Base-by-base conservation (phyloP, 2,329 filamentous ascomycete genomes). In the Tothia fuscella region DNA sequence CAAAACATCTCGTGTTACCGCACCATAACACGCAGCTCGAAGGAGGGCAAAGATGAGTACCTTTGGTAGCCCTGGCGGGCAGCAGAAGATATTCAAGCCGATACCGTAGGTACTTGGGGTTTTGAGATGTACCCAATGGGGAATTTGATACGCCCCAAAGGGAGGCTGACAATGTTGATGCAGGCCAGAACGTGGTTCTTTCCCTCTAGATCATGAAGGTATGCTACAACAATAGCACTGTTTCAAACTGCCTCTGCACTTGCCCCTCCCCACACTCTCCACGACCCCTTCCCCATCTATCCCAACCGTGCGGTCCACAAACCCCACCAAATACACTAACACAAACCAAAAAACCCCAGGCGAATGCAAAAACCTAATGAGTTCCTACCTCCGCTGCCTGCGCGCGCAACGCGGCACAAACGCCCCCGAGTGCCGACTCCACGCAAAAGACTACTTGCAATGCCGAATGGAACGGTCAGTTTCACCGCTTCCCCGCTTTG, bases 171-270 rank as follows among this genome's bases (percentile, higher is more conserved):
- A 17, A 31, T 35, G 26, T 33, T 35, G 44, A n/a, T 34, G 22
- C 51, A 91, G 85, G 44, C 89, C 89, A 4, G 83, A 95, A 60
- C 79, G 88, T 53, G 89, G 89, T 43, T 93, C 85, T 53, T 96
- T 96, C 56, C 89, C 89, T n/a, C 76, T 96, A 43, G 89, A 96
- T 61, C 88, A 95, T 54, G 87, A 94, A 60, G 86, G 76, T 79
- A 64, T 38, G 56, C 45, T 41, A 26, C 25, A 13, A 32, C 25
- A 10, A 24, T 22, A 29, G 10, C 19, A 9, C 19, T 14, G n/a
- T 13, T 13, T 24, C 28, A 17, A 29, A 40, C 40, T 19, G 25
- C 13, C n/a, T n/a, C n/a, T n/a, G n/a, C n/a, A n/a, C n/a, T n/a
- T n/a, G n/a, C n/a, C n/a, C n/a, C n/a, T n/a, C n/a, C n/a, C n/a